Base-by-base conservation (phyloP, 164 flowering plant genomes). In the Warburgia ugandensis region DNA sequence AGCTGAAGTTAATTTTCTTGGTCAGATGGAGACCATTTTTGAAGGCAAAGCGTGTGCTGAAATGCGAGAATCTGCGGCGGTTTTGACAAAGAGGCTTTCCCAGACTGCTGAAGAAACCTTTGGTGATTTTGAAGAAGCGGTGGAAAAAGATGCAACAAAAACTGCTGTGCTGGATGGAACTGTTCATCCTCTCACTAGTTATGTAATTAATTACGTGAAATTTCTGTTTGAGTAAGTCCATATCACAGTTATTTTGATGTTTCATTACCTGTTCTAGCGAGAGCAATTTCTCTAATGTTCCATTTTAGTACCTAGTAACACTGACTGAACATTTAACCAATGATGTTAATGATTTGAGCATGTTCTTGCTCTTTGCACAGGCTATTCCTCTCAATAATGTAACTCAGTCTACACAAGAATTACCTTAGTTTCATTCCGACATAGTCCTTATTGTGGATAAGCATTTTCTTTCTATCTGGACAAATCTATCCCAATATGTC, bases 141-240 rank as follows among this genome's bases (percentile, higher is more conserved):
- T 87, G 60, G 96, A 87, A 58, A 91, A 87, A 54, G 98, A 91
- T 78, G 92, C 94, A 13, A 91, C 96, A 35, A 91, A 78, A 71
- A 85, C 96, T 54, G 75, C 98, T 22, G 94, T 87, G 59, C 68
- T 76, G 16, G 98, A 92, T 78, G 98, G 98, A 63, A 92, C 98
- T 54, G 98, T 92, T 38, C 98, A 88, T 77, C 96, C 98, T 30
- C 67, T 92, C 63, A 92, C 98, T 23, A 87, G 96, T 79, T 91
- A 91, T 69, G 98, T 91, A 50, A 85, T 91, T 46, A 87, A 87
- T 50, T 91, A 91, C 30, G 88, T 91, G 49, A 91, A 87, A 61
- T 91, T 87, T 61, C 62, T 92, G 26, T 85, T 88, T 41, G 98
- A 92, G 96, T 91, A 80, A 83, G 98, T 52, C 26, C 43, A 20